Evolutionary conservation across 2,329 filamentous ascomycete species (phyloP), one percentile per base, ranked within the genome.

Genomic region (Ophidiomyces ophidiicola): DNA sequence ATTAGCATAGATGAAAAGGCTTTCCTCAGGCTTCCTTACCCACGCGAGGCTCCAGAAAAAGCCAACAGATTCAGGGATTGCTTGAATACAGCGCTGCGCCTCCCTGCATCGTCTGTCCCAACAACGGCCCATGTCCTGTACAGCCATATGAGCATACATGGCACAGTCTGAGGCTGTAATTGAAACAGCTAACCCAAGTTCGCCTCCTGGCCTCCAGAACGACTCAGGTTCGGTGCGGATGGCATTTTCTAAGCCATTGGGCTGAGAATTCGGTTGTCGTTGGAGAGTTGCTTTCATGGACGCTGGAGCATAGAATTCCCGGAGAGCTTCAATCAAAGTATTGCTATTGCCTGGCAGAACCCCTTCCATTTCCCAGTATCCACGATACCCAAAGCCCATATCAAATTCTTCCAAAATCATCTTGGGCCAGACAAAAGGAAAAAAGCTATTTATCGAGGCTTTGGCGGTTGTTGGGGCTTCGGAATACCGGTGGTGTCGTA

Each of bases 401-500:
- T 29, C 26, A 29, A 29, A 29, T 29, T 29, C 26, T 29, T 29
- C 26, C 26, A 14, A 29, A 29, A 29, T 29, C 26, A 29, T 29
- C 26, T 6, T 29, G 26, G 26, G 26, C 26, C 26, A 29, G 26
- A 14, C 26, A 29, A 29, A 29, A 29, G 26, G 11, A 29, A 29
- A 29, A 29, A 29, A 29, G 26, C 26, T 29, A 29, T 29, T 29
- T 29, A 29, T 29, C 26, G 26, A 29, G 26, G 26, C 26, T 29
- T 59, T 28, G 63, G 62, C 32, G 60, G 62, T 46, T 64, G 66
- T 50, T 64, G 63, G 43, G 60, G 66, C 54, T 69, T 68, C 48
- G 66, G 64, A 14, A 68, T 63, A 19, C 66, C 66, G 6, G 66
- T 69, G 28, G 66, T 69, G 47, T 69, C 66, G 46, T 69, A 69